phyloP scores from a whole-genome alignment of 305 asterid species.

The Solanum hybrid region DNA sequence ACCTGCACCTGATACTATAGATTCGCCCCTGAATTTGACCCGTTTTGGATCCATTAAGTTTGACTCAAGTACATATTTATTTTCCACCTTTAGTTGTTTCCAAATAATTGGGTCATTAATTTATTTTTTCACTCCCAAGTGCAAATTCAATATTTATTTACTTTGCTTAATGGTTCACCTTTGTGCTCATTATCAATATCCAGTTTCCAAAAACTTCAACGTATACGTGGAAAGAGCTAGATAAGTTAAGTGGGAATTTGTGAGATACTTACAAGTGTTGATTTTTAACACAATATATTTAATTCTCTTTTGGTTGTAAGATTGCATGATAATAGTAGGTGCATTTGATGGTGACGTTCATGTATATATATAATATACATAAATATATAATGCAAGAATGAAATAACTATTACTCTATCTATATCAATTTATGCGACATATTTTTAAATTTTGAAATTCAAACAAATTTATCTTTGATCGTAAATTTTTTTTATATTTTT shows the following conservation, averaged over 20 bases:
- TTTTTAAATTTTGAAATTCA: no score
- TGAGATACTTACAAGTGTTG: neutral
- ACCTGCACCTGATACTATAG: neutral
- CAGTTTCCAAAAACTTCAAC: neutral
- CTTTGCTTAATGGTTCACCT: neutral
- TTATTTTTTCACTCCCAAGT: neutral
- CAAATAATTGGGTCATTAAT: neutral
- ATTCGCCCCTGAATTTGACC: neutral
- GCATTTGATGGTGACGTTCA: neutral
- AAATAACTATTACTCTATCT: neutral
- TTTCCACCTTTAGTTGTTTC: neutral
- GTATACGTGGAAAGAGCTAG: neutral
- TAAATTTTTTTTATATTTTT: no score
- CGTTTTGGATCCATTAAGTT: neutral
- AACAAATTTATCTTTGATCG: no score
- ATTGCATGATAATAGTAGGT: neutral
- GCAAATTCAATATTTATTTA: neutral
- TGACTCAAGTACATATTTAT: neutral
- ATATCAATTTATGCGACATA: rapidly evolving
- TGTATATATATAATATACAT: neutral
- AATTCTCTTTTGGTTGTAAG: neutral
- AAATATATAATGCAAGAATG: neutral
- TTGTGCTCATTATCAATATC: neutral
- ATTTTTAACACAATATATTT: neutral
- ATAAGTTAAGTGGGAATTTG: neutral